A percentile compares a stretch with the other conserved stretches of the same genome.
Evolutionary conservation across 148 eudicot genomes (phyloP).

Genomic region (Arbutus unedo): DNA sequence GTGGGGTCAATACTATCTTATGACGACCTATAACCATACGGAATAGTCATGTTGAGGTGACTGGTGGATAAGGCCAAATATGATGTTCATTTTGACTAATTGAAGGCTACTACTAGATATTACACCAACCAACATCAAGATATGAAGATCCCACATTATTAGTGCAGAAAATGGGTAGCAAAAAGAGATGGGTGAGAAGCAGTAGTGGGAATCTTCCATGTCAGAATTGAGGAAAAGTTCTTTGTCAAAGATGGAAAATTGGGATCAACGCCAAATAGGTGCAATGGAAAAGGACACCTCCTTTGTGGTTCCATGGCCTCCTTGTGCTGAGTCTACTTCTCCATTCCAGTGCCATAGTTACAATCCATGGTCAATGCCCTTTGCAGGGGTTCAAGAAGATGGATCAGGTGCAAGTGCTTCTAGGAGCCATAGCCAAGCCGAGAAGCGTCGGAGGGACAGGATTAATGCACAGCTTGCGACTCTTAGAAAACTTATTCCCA

Average conservation of each 20-base stretch:
- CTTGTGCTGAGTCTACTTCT: conserved; percentile 19
- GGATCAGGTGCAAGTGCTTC: conserved; percentile 33
- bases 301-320: conserved; percentile 17
- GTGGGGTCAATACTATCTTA: conserved; percentile 21
- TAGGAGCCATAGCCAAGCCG: conserved; percentile 88
- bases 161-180: conserved; percentile 11
- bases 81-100: conserved; percentile 29
- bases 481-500: conserved; percentile 76
- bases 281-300: not conserved
- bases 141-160: conserved; percentile 17
- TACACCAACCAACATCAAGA: conserved; percentile 25
- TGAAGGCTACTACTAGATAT: conserved; percentile 1
- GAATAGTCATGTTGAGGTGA: conserved; percentile 30
- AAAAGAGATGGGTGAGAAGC: conserved; percentile 2
- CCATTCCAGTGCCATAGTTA: conserved; percentile 7
- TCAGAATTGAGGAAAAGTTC: not conserved
- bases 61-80: conserved; percentile 33
- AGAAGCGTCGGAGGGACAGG: conserved; percentile 87
- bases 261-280: conserved; percentile 13
- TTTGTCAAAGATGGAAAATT: conserved; percentile 2
- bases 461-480: conserved; percentile 83
- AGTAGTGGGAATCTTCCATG: not conserved
- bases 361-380: conserved; percentile 19
- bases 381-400: conserved; percentile 26
- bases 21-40: conserved; percentile 10